A percentile compares a stretch with the other conserved stretches of the same genome.
Evolutionary conservation across 2,329 filamentous ascomycete genomes (phyloP).

Genomic region (Phialophora verrucosa): DNA sequence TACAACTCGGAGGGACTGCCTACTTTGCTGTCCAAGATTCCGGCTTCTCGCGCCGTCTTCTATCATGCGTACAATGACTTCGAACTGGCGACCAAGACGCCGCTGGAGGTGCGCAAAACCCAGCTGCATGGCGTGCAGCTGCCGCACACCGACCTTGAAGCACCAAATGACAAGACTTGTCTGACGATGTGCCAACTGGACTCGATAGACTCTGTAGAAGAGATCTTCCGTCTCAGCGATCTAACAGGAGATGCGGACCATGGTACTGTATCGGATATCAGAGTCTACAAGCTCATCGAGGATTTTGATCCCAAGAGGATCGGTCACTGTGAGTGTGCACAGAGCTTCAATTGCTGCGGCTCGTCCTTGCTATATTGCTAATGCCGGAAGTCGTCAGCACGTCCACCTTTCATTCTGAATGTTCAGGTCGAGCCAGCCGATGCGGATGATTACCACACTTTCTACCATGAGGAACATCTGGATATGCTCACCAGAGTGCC

Average conservation of each 20-base stretch:
- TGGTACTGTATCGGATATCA: neutral
- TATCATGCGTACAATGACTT: neutral
- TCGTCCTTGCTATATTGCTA: too few species aligned
- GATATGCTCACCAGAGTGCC: neutral
- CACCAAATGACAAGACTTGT: neutral
- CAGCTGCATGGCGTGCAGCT: neutral
- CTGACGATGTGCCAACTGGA: neutral
- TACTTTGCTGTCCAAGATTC: neutral
- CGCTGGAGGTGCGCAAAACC: neutral
- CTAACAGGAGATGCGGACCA: neutral
- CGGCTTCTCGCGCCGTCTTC: neutral
- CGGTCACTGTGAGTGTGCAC: neutral
- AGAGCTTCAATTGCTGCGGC: too few species aligned
- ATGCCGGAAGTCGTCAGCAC: neutral
- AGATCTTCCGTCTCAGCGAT: neutral
- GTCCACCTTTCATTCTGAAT: neutral
- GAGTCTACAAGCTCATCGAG: neutral
- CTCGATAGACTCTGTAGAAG: neutral
- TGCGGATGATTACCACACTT: neutral
- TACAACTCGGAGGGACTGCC: neutral
- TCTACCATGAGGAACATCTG: neutral
- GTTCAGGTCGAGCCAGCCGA: neutral
- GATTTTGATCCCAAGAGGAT: neutral
- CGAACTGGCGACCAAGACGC: neutral
- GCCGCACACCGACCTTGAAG: neutral